Evolutionary conservation across 1,284 basidiomycete genomes (phyloP), one percentile per base, ranked within the genome.

Genomic region (Ustilago trichophora): DNA sequence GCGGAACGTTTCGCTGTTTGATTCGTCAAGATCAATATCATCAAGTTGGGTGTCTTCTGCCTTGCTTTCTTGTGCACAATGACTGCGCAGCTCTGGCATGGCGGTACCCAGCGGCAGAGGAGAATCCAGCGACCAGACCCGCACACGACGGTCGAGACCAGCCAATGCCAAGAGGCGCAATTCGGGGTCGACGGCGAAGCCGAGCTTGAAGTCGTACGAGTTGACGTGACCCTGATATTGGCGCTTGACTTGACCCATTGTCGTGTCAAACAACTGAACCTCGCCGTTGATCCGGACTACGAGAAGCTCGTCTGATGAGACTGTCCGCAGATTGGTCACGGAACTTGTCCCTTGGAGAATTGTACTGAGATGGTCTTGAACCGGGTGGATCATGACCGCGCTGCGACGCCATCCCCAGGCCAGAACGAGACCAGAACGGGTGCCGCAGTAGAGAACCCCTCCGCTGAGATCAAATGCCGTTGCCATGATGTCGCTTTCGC

Each of bases 51-150:
- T n/a, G n/a, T n/a, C n/a, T n/a, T n/a, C n/a, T n/a, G n/a, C n/a
- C n/a, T n/a, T n/a, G n/a, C n/a, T n/a, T n/a, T n/a, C n/a, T n/a
- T n/a, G n/a, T n/a, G n/a, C n/a, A n/a, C n/a, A n/a, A n/a, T n/a
- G n/a, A n/a, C n/a, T n/a, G n/a, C n/a, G n/a, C n/a, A n/a, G n/a
- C n/a, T n/a, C n/a, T n/a, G n/a, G n/a, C n/a, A n/a, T n/a, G n/a
- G 47, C 21, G 3, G 60, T 52, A 7, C 45, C 50, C 0, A 66
- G 35, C 4, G 57, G 57, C 4, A 56, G n/a, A 3, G 64, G n/a
- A 3, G 47, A 48, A 22, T 60, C 53, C 16, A 67, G 49, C 7
- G 64, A 67, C 57, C 57, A 67, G 12, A 67, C 27, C 6, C 64
- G 53, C 2, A 67, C 64, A 18, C 33, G 34, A 11, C 48, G 25